A percentile compares a stretch with the other conserved stretches of the same genome.
Conservation (phyloP, 441 rosid genomes). For the Populus hybrid region DNA sequence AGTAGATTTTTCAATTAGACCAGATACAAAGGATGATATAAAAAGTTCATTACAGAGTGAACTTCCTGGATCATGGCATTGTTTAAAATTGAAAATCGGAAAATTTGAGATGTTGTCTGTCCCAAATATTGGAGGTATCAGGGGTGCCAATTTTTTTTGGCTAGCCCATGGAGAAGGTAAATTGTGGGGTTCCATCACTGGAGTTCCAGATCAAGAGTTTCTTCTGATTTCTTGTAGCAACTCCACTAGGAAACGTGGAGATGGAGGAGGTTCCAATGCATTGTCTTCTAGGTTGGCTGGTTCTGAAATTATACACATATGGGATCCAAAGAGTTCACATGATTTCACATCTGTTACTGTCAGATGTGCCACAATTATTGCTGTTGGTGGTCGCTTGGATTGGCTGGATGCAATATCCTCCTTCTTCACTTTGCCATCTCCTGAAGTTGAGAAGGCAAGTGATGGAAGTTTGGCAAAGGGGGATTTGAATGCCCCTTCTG, state of each 20-base stretch:
- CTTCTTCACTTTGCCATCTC: conserved; percentile 53
- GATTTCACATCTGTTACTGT: conserved; percentile 58
- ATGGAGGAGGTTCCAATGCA: conserved; percentile 94
- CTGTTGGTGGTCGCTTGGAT: conserved; percentile 92
- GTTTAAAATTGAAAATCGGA: conserved; percentile 56
- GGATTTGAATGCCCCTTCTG: conserved; percentile 36
- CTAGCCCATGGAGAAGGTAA: conserved; percentile 79
- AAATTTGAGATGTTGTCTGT: conserved; percentile 65
- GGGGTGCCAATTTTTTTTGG: conserved; percentile 72
- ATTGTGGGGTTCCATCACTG: conserved; percentile 72
- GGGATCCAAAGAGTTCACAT: conserved; percentile 53
- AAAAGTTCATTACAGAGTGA: conserved; percentile 68
- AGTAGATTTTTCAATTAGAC: conserved; percentile 65
- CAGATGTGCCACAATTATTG: conserved; percentile 83
- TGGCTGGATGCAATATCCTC: conserved; percentile 79
- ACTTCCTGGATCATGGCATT: conserved; percentile 90
- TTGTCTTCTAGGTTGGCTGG: conserved; percentile 88
- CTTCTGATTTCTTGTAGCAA: conserved; percentile 85
- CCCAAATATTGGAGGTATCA: conserved; percentile 69
- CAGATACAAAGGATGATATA: conserved; percentile 40
- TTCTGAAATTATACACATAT: conserved; percentile 63
- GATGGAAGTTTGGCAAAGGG: conserved; percentile 33
- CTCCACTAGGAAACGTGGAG: conserved; percentile 85
- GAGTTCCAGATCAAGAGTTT: conserved; percentile 54
- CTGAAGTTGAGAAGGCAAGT: conserved; percentile 35